Evolutionary conservation across 768 basidiomycete genomes (phyloP), one percentile per base, ranked within the genome.

Genomic region (Hortiboletus campestris): DNA sequence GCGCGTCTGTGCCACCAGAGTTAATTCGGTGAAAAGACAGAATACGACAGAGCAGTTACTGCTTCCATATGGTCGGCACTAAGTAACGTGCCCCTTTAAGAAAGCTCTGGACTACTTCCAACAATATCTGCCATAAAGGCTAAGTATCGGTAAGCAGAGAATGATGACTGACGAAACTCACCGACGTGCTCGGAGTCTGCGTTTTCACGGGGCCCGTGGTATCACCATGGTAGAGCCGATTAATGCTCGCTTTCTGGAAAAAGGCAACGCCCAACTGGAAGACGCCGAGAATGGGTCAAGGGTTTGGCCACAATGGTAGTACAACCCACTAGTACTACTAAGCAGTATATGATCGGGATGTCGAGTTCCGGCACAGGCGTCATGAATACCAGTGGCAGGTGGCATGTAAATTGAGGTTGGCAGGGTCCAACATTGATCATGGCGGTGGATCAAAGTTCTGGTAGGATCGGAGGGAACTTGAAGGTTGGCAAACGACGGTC

Each of bases 1-100:
- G 35, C 60, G 65, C 25, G 47, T 22, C 50, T 64, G 53, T 31
- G 14, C 19, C 47, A 31, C 8, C 17, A 19, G 45, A 7, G 39
- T 56, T 20, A 39, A 17, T 28, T 25, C 29, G 43, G 36, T n/a
- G 20, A 9, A 55, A n/a, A 17, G n/a, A 36, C 20, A 16, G 5
- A 16, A 35, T 16, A 20, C 9, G 35, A 28, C 8, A 19, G 25
- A 28, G 46, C 25, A 44, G n/a, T 50, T 32, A 56, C 61, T 39
- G 38, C 25, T 44, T 53, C 55, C 61, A 54, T 63, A 40, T 14
- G 31, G 28, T 25, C 10, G 40, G 22, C 19, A 32, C 46, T 48
- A 16, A 29, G 56, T 14, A 10, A 28, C 12, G 35, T 50, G 43
- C 22, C 22, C 17, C 20, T 43, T 25, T n/a, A 13, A 13, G 43